Base-by-base conservation (phyloP, 768 basidiomycete genomes). In the Kondoa subrosea region DNA sequence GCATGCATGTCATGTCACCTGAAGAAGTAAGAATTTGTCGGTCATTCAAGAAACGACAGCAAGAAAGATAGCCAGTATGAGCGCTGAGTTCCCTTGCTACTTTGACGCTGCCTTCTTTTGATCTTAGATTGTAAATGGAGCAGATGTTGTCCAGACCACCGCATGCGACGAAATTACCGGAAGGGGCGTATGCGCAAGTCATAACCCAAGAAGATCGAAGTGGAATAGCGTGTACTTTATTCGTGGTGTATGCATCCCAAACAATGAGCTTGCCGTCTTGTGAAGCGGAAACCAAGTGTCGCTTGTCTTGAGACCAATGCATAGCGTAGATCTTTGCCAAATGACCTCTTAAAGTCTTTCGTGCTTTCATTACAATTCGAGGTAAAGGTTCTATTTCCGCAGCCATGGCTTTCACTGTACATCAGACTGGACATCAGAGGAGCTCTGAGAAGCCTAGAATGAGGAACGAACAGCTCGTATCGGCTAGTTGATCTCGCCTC, bases 161-260 rank as follows among this genome's bases (percentile, higher is more conserved):
- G 74, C 95, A 97, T 34, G 95, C 95, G 71, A 99, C 95, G 72
- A 88, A 95, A 78, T 89, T 92, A 63, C 95, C 93, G 21, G 89
- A 89, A 2, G 95, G 93, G 26, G 95, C 87, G 79, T 96, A 97
- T 64, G 93, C 93, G 77, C 93, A 99, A 64, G 93, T 99, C 93
- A 99, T 99, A 79, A 99, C 93, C 93, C 93, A 99, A 76, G 89
- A 91, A 59, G 91, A 95, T 65, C 93, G 86, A 60, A 99, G 81
- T 64, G 93, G 93, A 77, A 99, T 99, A 73, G 93, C 93, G 76
- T 99, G 95, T 69, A 99, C 93, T 81, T 99, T 99, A 83, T 99
- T 99, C 68, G 92, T 95, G n/a, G 93, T 97, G 79, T 97, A 97
- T 64, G 93, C 93, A 78, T 99, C 93, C 93, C 93, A 99, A 66